phyloP scores from a whole-genome alignment of 2,329 filamentous ascomycete species.

The Ophiostoma quercus region DNA sequence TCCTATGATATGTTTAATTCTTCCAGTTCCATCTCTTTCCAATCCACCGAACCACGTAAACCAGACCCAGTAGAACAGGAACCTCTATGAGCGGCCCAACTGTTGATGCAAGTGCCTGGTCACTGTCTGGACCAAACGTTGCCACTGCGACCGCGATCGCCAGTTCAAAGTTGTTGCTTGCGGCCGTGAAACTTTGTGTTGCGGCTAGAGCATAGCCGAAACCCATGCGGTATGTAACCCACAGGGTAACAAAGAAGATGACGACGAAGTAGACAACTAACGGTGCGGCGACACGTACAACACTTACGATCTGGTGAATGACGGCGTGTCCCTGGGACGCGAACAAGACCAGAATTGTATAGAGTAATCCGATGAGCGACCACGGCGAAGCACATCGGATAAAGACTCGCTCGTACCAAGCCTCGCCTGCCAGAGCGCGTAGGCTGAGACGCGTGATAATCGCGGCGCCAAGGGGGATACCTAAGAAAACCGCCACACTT shows the following conservation, averaged over 20 bases:
- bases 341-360: constrained; percentile 82
- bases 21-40: too few relatives aligned
- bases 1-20: too few relatives aligned
- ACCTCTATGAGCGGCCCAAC: constrained; percentile 85
- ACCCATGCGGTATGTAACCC: constrained; percentile 57
- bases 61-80: constrained; percentile 69
- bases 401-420: constrained; percentile 64
- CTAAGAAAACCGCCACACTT: constrained; percentile 78
- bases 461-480: constrained; percentile 75
- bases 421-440: constrained; percentile 47
- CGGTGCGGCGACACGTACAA: constrained; percentile 74
- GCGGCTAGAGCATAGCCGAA: constrained; percentile 66
- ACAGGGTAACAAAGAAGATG: constrained; percentile 67
- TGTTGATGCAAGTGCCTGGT: constrained; percentile 75
- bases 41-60: constrained; percentile 52
- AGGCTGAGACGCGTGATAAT: constrained; percentile 65
- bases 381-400: constrained; percentile 63
- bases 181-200: constrained; percentile 82
- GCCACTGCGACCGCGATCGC: constrained; percentile 85
- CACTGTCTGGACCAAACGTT: constrained; percentile 69
- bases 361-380: constrained; percentile 77
- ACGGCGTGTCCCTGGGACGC: constrained; percentile 73
- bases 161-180: constrained; percentile 90
- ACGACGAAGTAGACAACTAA: constrained; percentile 74
- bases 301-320: constrained; percentile 76